Conservation (phyloP, 2,329 filamentous ascomycete species). For the Fusarium nygamai region DNA sequence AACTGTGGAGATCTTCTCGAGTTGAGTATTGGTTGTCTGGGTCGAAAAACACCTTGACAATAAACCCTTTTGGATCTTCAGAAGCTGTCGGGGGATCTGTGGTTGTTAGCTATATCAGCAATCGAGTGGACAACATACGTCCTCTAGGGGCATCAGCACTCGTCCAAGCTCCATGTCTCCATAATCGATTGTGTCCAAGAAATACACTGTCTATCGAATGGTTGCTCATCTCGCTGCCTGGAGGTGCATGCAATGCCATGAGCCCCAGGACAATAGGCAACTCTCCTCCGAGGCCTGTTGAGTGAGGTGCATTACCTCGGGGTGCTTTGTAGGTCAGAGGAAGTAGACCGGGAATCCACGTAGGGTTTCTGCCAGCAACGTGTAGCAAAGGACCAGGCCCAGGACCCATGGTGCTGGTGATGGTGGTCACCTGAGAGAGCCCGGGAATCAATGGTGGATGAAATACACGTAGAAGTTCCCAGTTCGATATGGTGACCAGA, state of each 20-base stretch:
- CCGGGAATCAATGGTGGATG: constrained; percentile 30
- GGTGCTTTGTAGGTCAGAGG: constrained; percentile 46
- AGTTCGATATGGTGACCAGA: constrained; percentile 17
- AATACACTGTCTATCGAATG: constrained; percentile 39
- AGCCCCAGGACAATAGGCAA: constrained; percentile 52
- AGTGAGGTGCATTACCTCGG: constrained; percentile 8
- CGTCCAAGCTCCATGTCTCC: constrained; percentile 44
- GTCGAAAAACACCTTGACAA: constrained; percentile 49
- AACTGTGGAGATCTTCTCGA: constrained; percentile 21
- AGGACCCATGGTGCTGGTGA: constrained; percentile 18
- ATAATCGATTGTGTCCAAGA: constrained; percentile 32
- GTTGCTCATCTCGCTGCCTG: neutral
- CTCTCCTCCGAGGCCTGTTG: constrained; percentile 51
- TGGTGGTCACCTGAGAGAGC: constrained; percentile 44
- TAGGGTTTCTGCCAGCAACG: constrained; percentile 46
- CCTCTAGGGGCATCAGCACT: constrained; percentile 30
- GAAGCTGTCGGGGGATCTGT: constrained; percentile 39
- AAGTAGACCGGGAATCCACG: constrained; percentile 53
- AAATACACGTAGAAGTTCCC: constrained; percentile 47
- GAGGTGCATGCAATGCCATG: constrained; percentile 49
- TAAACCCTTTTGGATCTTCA: constrained; percentile 46
- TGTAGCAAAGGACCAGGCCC: constrained; percentile 38
- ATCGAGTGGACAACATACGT: constrained; percentile 37
- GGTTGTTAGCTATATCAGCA: neutral
- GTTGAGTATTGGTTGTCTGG: constrained; percentile 45